phyloP scores from a whole-genome alignment of 495 filamentous ascomycete genomes.

The Jackrogersella minutella region DNA sequence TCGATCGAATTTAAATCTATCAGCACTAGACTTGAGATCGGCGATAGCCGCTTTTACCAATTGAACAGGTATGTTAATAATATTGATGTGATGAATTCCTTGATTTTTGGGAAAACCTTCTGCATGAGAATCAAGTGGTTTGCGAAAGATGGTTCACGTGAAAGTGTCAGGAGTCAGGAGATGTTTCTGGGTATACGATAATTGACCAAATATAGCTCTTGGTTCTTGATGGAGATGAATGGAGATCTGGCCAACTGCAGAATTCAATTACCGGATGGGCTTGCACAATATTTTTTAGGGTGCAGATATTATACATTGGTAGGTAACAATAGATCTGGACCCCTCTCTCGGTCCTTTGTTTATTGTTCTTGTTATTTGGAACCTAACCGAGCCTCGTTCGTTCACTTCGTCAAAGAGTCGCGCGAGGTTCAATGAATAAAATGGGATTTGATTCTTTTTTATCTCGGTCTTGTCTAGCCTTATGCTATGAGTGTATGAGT shows the following conservation, averaged over 20 bases:
- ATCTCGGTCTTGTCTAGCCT: not conserved
- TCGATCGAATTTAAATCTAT: slow-evolving; percentile 20
- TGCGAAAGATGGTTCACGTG: slow-evolving; percentile 1
- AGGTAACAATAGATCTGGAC: slow-evolving; percentile 11
- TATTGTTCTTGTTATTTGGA: slow-evolving; percentile 7
- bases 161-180: not conserved
- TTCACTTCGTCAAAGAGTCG: not conserved
- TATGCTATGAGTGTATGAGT: not conserved
- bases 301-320: too few species aligned
- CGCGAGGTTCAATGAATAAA: not conserved
- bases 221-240: slow-evolving; percentile 13
- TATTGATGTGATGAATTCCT: not conserved
- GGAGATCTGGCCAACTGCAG: slow-evolving; percentile 27
- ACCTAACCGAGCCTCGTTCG: not conserved
- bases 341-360: slow-evolving; percentile 24
- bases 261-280: slow-evolving; percentile 19
- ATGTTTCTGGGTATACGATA: slow-evolving; percentile 4
- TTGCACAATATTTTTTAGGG: slow-evolving; percentile 4
- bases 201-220: slow-evolving; percentile 27
- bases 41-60: slow-evolving; percentile 7
- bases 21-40: slow-evolving; percentile 19
- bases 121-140: not conserved
- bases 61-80: not conserved
- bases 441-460: too few species aligned
- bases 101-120: not conserved